A percentile compares a stretch with the other conserved stretches of the same genome.
phyloP scores from a whole-genome alignment of 2,329 filamentous ascomycete genomes.

The Celoporthe dispersa region DNA sequence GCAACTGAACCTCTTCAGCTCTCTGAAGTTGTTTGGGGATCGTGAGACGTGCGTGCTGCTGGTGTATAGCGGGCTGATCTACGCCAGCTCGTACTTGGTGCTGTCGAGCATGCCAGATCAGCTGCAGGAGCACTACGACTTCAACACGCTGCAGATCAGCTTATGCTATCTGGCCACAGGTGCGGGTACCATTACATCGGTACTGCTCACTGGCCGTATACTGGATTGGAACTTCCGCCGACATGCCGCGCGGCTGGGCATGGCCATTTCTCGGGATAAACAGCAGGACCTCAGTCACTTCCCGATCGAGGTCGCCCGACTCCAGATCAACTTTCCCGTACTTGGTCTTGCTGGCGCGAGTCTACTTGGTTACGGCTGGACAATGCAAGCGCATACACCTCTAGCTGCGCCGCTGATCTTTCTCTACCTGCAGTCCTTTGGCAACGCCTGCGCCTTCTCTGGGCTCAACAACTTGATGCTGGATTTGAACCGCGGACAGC shows the following conservation, averaged over 20 bases:
- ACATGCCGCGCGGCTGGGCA: constrained; percentile 52
- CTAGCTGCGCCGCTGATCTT: constrained; percentile 46
- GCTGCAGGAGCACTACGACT: constrained; percentile 41
- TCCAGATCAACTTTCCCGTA: constrained; percentile 42
- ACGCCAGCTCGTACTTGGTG: constrained; percentile 39
- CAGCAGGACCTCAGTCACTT: constrained; percentile 41
- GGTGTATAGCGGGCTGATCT: constrained; percentile 39
- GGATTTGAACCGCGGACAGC: too few species aligned
- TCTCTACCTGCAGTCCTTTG: constrained; percentile 42
- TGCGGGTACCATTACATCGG: constrained; percentile 32
- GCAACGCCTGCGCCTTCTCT: too few species aligned
- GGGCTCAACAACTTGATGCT: too few species aligned
- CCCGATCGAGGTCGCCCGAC: constrained; percentile 43
- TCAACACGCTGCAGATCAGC: constrained; percentile 10
- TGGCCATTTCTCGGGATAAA: constrained; percentile 52
- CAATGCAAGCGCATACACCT: constrained; percentile 42
- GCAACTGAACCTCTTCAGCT: too few species aligned
- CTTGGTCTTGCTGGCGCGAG: constrained; percentile 49
- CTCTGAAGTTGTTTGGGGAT: too few species aligned
- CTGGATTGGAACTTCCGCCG: constrained; percentile 66
- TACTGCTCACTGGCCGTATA: constrained; percentile 47
- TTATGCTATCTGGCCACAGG: too few species aligned
- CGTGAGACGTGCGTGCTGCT: constrained; percentile 41
- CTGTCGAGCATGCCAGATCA: constrained; percentile 49
- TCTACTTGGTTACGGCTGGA: constrained; percentile 48